phyloP scores from a whole-genome alignment of 108 stramenopile species.

The Cyclostephanos tholiformis region DNA sequence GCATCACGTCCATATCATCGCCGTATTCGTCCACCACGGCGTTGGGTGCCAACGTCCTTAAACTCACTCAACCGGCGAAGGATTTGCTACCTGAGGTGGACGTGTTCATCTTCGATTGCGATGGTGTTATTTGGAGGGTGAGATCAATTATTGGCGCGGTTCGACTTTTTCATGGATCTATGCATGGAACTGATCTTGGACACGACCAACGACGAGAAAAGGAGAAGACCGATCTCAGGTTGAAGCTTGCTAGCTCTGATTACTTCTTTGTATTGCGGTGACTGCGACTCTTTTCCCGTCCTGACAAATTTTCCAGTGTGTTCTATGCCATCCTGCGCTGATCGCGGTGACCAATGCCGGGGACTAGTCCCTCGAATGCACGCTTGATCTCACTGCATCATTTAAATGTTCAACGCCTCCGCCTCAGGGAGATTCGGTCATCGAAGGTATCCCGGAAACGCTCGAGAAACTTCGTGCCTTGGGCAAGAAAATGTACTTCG shows the following conservation, averaged over 20 bases:
- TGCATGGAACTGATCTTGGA: too few relatives aligned
- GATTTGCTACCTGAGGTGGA: conserved; percentile 82
- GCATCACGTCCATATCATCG: background rate
- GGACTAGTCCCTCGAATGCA: background rate
- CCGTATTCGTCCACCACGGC: conserved; percentile 22
- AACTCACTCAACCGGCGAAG: conserved; percentile 69
- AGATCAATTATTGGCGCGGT: background rate
- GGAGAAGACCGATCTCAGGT: too few relatives aligned
- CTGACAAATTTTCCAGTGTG: too few relatives aligned
- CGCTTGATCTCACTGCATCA: too few relatives aligned
- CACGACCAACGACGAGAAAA: too few relatives aligned
- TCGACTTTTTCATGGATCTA: too few relatives aligned
- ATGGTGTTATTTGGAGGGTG: conserved; percentile 97
- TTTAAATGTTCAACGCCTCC: too few relatives aligned
- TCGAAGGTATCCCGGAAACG: conserved; percentile 92
- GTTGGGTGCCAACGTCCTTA: conserved; percentile 66
- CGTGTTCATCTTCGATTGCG: conserved; percentile 99
- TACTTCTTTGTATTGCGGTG: too few relatives aligned
- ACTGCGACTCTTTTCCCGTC: too few relatives aligned
- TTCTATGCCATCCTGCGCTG: too few relatives aligned
- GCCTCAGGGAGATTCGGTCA: conserved; percentile 89
- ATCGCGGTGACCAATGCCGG: background rate
- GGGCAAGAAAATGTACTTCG: conserved; percentile 96
- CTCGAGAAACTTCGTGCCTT: conserved; percentile 79
- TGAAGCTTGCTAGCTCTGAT: too few relatives aligned